These are phyloP conservation scores for Bipolaris gigantea DNA, from an alignment of 2,329 filamentous ascomycete species.

Conservation along the genomic window DNA sequence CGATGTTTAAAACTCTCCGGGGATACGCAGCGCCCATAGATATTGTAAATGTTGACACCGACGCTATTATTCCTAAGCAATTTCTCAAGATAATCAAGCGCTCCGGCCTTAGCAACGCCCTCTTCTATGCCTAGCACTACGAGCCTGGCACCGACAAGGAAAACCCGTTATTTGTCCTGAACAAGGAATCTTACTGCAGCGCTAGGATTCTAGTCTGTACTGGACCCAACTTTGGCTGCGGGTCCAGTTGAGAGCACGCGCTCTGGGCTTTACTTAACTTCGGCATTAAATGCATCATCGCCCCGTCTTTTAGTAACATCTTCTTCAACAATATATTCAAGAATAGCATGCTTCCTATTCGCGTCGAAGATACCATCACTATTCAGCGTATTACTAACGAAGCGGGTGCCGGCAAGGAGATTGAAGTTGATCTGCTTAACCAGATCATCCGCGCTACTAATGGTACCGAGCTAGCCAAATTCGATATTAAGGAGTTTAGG, in stretches of 20 bases:
- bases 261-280: slow-evolving; percentile 97
- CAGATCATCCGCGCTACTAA: slow-evolving; percentile 77
- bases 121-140: slow-evolving; percentile 85
- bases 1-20: slow-evolving; percentile 80
- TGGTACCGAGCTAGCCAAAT: slow-evolving; percentile 73
- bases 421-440: slow-evolving; percentile 86
- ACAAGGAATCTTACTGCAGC: slow-evolving; percentile 80
- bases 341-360: slow-evolving; percentile 95
- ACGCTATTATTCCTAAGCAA: slow-evolving; percentile 98
- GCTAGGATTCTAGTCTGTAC: slow-evolving; percentile 90
- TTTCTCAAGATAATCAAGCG: slow-evolving; percentile 99
- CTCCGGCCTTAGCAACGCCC: slow-evolving; percentile 82
- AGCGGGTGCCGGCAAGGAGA: slow-evolving; percentile 75
- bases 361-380: slow-evolving; percentile 67
- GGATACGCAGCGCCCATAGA: slow-evolving; percentile 88
- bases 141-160: slow-evolving; percentile 65
- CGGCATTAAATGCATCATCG: slow-evolving; percentile 91
- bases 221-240: slow-evolving; percentile 93
- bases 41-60: slow-evolving; percentile 92
- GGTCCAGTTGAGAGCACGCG: slow-evolving; percentile 89
- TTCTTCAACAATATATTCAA: slow-evolving; percentile 99
- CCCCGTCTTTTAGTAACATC: slow-evolving; percentile 85
- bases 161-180: slow-evolving; percentile 83
- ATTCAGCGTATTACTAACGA: slow-evolving; percentile 74
- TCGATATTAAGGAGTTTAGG: slow-evolving; percentile 90